Evolutionary conservation across 768 basidiomycete species (phyloP).

Genomic region (Mycena rosella): DNA sequence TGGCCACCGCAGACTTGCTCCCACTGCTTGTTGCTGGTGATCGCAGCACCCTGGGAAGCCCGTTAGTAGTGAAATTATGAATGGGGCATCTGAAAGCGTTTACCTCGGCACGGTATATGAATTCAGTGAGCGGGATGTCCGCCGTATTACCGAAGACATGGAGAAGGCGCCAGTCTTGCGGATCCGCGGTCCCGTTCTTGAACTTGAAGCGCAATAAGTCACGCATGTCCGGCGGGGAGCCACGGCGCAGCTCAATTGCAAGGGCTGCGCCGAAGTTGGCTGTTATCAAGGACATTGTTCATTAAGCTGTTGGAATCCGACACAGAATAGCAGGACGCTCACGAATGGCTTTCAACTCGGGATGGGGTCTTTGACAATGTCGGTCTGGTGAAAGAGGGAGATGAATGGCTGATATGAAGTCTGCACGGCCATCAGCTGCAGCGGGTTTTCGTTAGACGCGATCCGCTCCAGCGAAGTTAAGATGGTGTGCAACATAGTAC

Average conservation of each 20-base stretch:
- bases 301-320: no score
- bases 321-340: no score
- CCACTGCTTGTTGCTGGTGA: slow-evolving; percentile 68
- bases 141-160: no score
- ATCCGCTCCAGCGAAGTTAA: slow-evolving; percentile 81
- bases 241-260: slow-evolving; percentile 85
- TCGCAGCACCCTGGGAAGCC: slow-evolving; percentile 56
- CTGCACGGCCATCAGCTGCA: no score
- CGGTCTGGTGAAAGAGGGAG: slow-evolving; percentile 85
- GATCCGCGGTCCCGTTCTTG: no score
- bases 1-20: no score
- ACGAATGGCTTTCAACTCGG: no score
- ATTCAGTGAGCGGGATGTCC: slow-evolving; percentile 83
- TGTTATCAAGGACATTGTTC: slow-evolving; percentile 45
- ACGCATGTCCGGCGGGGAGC: no score
- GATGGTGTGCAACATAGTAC: slow-evolving; percentile 81
- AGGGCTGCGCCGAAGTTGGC: slow-evolving; percentile 82
- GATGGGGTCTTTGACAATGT: slow-evolving; percentile 67
- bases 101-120: slow-evolving; percentile 87
- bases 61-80: background rate
- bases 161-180: no score
- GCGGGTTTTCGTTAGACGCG: slow-evolving; percentile 82
- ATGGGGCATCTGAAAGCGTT: background rate
- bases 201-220: no score
- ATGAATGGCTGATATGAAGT: slow-evolving; percentile 93